A percentile compares a stretch with the other conserved stretches of the same genome.
Evolutionary conservation across 352 stramenopile species (phyloP).

Genomic region (Blastocystis sp.): DNA sequence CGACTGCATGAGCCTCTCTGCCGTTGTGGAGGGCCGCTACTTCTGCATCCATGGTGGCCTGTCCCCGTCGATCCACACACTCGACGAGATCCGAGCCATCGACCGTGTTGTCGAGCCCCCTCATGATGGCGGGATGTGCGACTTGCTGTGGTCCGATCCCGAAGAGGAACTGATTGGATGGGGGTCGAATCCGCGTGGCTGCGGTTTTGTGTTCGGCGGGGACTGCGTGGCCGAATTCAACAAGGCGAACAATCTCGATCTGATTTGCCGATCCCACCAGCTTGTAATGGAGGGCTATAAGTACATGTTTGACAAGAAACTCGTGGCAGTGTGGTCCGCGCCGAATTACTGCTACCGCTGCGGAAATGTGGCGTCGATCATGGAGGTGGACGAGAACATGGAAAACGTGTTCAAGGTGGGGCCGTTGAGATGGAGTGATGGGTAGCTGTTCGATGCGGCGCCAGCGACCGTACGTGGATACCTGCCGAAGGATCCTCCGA

Average conservation of each 20-base stretch:
- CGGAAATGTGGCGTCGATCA: slow-evolving; percentile 95
- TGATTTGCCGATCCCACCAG: slow-evolving; percentile 96
- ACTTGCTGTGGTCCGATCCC: slow-evolving; percentile 64
- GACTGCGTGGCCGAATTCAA: slow-evolving; percentile 98
- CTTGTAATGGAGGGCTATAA: slow-evolving; percentile 77
- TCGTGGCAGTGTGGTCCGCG: slow-evolving; percentile 96
- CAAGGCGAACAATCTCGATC: slow-evolving; percentile 91
- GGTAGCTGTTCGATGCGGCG: slow-evolving; percentile 88
- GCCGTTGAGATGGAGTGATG: not conserved
- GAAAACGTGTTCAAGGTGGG: slow-evolving; percentile 74
- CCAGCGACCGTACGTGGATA: slow-evolving; percentile 91
- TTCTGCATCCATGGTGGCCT: slow-evolving; percentile 97
- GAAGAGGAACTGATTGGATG: slow-evolving; percentile 90
- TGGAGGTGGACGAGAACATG: slow-evolving; percentile 96
- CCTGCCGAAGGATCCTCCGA: slow-evolving; percentile 92
- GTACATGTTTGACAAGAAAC: slow-evolving; percentile 90
- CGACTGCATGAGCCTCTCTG: slow-evolving; percentile 94
- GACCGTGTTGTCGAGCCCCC: slow-evolving; percentile 31
- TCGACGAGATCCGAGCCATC: slow-evolving; percentile 68
- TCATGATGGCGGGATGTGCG: slow-evolving; percentile 57
- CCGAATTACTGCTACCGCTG: slow-evolving; percentile 99
- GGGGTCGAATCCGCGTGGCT: slow-evolving; percentile 90
- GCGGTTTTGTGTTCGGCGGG: slow-evolving; percentile 94
- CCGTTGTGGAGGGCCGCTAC: slow-evolving; percentile 98
- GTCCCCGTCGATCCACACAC: slow-evolving; percentile 74